phyloP scores from a whole-genome alignment of 2,329 filamentous ascomycete species.

The Neonectria hederae region DNA sequence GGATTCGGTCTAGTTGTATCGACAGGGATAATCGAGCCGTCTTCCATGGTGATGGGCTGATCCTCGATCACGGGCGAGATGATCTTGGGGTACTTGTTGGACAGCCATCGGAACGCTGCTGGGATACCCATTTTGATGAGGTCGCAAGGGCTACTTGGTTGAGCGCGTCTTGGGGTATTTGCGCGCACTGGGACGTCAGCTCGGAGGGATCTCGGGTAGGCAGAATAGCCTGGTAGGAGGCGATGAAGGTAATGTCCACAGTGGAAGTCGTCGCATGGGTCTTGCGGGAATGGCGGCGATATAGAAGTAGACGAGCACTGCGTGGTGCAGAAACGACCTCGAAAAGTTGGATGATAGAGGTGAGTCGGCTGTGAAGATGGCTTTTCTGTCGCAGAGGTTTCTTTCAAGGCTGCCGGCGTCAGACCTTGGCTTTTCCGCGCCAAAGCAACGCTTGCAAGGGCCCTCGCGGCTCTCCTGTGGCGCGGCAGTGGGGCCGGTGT shows the following conservation, averaged over 20 bases:
- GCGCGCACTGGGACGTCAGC: slow-evolving; percentile 11
- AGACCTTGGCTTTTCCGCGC: slow-evolving; percentile 1
- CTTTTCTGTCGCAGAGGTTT: background rate
- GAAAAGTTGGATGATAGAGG: background rate
- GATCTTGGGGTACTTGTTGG: slow-evolving; percentile 97
- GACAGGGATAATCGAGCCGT: slow-evolving; percentile 85
- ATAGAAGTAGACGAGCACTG: background rate
- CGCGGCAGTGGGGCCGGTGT: slow-evolving; percentile 4
- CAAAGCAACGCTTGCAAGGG: slow-evolving; percentile 6
- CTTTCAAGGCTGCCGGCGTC: slow-evolving; percentile 1
- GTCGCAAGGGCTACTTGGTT: background rate
- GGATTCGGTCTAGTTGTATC: slow-evolving; percentile 88
- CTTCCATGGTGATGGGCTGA: slow-evolving; percentile 77
- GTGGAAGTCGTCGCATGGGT: slow-evolving; percentile 21
- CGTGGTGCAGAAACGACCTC: background rate
- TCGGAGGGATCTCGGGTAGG: slow-evolving; percentile 1
- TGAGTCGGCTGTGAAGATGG: background rate
- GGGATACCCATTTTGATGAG: slow-evolving; percentile 84
- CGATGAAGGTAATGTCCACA: background rate
- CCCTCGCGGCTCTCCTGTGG: slow-evolving; percentile 2
- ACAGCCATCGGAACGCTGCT: slow-evolving; percentile 95
- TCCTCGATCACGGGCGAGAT: slow-evolving; percentile 92
- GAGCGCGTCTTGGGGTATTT: slow-evolving; percentile 16
- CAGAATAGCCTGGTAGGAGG: slow-evolving; percentile 10
- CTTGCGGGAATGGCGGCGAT: background rate